Percentiles rank a stretch among this genome's conserved stretches.
Conservation (phyloP, 257 asterid genomes). For the Prunella vulgaris region DNA sequence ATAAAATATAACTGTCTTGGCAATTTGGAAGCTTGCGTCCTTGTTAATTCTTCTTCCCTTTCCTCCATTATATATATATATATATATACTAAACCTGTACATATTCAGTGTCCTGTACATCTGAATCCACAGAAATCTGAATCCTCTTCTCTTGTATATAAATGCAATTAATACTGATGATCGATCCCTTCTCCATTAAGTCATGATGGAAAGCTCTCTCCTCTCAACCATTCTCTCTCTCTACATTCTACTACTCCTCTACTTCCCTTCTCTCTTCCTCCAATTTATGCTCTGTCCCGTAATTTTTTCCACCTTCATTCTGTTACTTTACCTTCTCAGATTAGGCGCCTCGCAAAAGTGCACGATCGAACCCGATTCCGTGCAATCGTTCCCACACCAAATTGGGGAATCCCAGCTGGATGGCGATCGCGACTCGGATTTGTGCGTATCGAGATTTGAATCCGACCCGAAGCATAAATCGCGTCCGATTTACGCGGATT, state of each 20-base stretch:
- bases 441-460: neutral
- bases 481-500: conserved; percentile 17
- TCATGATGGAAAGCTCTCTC: conserved; percentile 35
- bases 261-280: conserved; percentile 39
- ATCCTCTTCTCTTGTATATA: neutral
- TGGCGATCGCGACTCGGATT: conserved; percentile 11
- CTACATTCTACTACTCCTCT: conserved; percentile 51
- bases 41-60: neutral
- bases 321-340: conserved; percentile 63
- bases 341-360: conserved; percentile 49
- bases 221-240: conserved; percentile 53
- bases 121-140: conserved; percentile 13
- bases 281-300: conserved; percentile 48
- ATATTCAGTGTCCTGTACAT: conserved; percentile 20
- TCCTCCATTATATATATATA: too few relatives aligned
- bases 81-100: conserved; percentile 5
- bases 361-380: conserved; percentile 5
- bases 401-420: neutral
- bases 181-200: neutral
- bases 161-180: neutral
- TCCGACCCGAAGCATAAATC: neutral
- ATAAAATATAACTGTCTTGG: neutral
- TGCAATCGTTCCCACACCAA: neutral
- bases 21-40: neutral
- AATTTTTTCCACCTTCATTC: conserved; percentile 41